Conservation (phyloP, 2,329 filamentous ascomycete genomes). For the Paraphoma sp. region DNA sequence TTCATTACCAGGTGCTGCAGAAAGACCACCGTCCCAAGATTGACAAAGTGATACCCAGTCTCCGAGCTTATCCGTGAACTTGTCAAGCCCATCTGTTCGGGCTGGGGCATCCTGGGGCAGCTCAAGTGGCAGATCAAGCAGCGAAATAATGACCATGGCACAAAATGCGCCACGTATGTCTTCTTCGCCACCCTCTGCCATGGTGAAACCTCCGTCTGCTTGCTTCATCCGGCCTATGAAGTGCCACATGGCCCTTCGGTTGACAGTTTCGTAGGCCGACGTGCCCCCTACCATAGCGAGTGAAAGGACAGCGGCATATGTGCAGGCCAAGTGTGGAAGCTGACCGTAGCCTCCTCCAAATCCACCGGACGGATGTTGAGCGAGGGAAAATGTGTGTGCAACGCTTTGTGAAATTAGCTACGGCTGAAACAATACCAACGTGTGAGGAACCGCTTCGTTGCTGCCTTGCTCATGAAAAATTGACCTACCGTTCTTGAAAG, state of each 20-base stretch:
- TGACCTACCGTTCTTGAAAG: slow-evolving; percentile 67
- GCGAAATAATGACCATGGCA: slow-evolving; percentile 80
- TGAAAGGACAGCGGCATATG: slow-evolving; percentile 83
- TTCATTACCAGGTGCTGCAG: slow-evolving; percentile 82
- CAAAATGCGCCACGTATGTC: slow-evolving; percentile 95
- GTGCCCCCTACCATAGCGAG: slow-evolving; percentile 79
- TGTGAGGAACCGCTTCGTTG: not conserved
- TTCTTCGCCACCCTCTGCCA: slow-evolving; percentile 86
- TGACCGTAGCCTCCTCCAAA: slow-evolving; percentile 96
- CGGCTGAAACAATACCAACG: too few species aligned
- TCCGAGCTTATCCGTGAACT: slow-evolving; percentile 74
- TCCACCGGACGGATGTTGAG: slow-evolving; percentile 84
- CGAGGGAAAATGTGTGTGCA: slow-evolving; percentile 75
- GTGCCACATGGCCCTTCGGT: slow-evolving; percentile 86
- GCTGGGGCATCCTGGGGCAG: slow-evolving; percentile 76
- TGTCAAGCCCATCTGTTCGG: slow-evolving; percentile 65
- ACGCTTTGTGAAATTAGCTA: slow-evolving; percentile 54
- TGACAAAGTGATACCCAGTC: slow-evolving; percentile 88
- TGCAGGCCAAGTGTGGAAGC: slow-evolving; percentile 83
- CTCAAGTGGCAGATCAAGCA: slow-evolving; percentile 82
- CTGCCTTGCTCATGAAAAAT: not conserved
- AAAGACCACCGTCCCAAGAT: slow-evolving; percentile 94
- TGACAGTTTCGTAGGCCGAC: slow-evolving; percentile 75
- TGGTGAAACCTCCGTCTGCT: slow-evolving; percentile 84
- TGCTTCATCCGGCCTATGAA: slow-evolving; percentile 91